Evolutionary conservation across 2,329 filamentous ascomycete genomes (phyloP).

Genomic region (Capronia epimyces): DNA sequence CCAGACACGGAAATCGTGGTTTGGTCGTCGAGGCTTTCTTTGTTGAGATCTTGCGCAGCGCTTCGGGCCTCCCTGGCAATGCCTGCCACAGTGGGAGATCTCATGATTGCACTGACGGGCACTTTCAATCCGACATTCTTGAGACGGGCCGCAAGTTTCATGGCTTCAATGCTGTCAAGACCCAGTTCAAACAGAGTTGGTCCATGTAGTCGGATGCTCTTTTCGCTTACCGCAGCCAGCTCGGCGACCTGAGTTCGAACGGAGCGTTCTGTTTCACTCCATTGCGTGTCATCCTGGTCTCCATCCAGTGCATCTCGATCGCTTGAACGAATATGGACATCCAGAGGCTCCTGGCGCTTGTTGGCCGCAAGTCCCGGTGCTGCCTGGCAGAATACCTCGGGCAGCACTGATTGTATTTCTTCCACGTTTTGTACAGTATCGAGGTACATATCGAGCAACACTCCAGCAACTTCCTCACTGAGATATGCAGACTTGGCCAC

Average conservation of each 20-base stretch:
- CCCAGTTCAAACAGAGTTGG: slow-evolving; percentile 71
- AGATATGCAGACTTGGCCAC: slow-evolving; percentile 51
- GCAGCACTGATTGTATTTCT: neutral
- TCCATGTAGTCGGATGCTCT: slow-evolving; percentile 52
- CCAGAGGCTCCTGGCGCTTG: neutral
- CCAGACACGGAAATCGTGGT: slow-evolving; percentile 15
- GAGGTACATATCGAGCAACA: slow-evolving; percentile 42
- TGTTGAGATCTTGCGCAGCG: neutral
- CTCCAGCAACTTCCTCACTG: slow-evolving; percentile 33
- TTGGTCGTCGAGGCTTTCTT: slow-evolving; percentile 5
- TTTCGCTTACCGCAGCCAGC: slow-evolving; percentile 52
- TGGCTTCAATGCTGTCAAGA: slow-evolving; percentile 85
- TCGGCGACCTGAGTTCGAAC: slow-evolving; percentile 60
- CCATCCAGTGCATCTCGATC: no score
- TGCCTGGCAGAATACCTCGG: slow-evolving; percentile 8
- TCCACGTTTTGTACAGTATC: slow-evolving; percentile 9
- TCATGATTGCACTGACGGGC: slow-evolving; percentile 72
- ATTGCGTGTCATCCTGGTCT: slow-evolving; percentile 45
- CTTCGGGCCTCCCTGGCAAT: slow-evolving; percentile 44
- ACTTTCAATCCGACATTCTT: slow-evolving; percentile 56
- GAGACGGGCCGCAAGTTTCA: slow-evolving; percentile 72
- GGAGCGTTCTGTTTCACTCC: slow-evolving; percentile 50
- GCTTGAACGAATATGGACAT: neutral
- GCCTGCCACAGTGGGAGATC: slow-evolving; percentile 59
- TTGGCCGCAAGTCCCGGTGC: neutral